Percentiles rank a stretch among this genome's conserved stretches.
phyloP scores from a whole-genome alignment of 768 basidiomycete species.

The Leccinum aurantiacum region DNA sequence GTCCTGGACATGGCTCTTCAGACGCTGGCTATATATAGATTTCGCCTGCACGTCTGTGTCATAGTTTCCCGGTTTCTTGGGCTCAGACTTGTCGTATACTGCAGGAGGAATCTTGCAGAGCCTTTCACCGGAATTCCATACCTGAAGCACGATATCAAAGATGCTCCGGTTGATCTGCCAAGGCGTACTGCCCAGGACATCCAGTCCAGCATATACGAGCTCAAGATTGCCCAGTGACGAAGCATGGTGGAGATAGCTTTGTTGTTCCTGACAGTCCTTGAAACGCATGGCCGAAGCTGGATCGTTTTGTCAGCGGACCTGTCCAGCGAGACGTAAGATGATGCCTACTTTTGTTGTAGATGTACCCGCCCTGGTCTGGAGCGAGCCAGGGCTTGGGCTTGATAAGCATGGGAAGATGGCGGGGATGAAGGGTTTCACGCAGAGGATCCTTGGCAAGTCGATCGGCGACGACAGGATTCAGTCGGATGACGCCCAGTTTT shows the following conservation, averaged over 20 bases:
- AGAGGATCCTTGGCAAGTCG: constrained; percentile 75
- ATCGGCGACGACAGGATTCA: constrained; percentile 79
- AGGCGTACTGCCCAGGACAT: constrained; percentile 85
- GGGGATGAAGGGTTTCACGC: constrained; percentile 76
- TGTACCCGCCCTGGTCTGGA: constrained; percentile 78
- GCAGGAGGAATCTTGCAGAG: constrained; percentile 85
- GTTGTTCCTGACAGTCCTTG: constrained; percentile 87
- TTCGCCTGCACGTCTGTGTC: constrained; percentile 55
- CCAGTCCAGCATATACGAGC: constrained; percentile 83
- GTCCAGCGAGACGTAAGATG: not conserved
- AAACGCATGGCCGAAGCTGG: constrained; percentile 83
- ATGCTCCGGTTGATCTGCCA: constrained; percentile 85
- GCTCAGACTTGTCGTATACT: constrained; percentile 62
- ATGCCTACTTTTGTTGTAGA: constrained; percentile 69
- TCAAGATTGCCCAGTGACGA: constrained; percentile 74
- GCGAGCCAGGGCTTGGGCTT: constrained; percentile 86
- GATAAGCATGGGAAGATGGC: constrained; percentile 94
- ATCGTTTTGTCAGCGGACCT: constrained; percentile 3
- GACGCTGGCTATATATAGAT: constrained; percentile 53
- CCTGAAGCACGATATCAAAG: constrained; percentile 71
- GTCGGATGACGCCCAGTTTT: constrained; percentile 87
- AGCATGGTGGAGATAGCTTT: constrained; percentile 72
- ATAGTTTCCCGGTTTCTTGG: constrained; percentile 43
- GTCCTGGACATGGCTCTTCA: constrained; percentile 52
- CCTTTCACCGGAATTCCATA: constrained; percentile 85